phyloP scores from a whole-genome alignment of 768 basidiomycete genomes.

The Infundibulicybe gibba region DNA sequence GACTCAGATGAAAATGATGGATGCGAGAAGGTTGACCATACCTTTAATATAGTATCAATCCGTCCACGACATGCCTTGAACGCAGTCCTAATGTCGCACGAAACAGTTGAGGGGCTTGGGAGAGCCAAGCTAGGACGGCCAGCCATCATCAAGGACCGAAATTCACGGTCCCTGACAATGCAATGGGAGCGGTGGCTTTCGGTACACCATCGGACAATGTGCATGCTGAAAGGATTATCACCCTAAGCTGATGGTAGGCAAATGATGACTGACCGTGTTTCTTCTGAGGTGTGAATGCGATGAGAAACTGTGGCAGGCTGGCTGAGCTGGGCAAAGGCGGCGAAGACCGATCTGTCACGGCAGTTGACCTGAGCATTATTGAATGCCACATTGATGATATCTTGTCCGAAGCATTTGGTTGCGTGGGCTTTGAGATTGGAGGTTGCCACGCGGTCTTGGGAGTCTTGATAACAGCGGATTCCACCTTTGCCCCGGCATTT shows the following conservation, averaged over 20 bases:
- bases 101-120: conserved; percentile 5
- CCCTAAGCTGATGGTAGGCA: not conserved
- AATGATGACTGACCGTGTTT: conserved; percentile 11
- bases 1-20: not conserved
- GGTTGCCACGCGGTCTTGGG: conserved; percentile 6
- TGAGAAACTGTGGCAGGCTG: conserved; percentile 21
- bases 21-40: not conserved
- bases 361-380: conserved; percentile 3
- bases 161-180: conserved; percentile 11
- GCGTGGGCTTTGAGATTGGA: conserved; percentile 22
- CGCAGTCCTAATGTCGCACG: conserved; percentile 4
- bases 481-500: not conserved
- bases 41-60: conserved; percentile 9
- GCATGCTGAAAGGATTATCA: conserved; percentile 11
- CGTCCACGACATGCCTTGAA: conserved; percentile 2
- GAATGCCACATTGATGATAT: conserved; percentile 3
- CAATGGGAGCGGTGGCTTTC: conserved; percentile 8
- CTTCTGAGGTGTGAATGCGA: conserved; percentile 14
- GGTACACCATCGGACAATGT: conserved; percentile 22
- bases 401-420: conserved; percentile 20
- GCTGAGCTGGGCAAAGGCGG: conserved; percentile 17
- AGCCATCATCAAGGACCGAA: conserved; percentile 3
- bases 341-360: conserved; percentile 16
- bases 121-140: conserved; percentile 6
- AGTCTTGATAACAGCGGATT: conserved; percentile 8